Evolutionary conservation across 768 basidiomycete species (phyloP).

Genomic region (Termitomyces eurrhizus): DNA sequence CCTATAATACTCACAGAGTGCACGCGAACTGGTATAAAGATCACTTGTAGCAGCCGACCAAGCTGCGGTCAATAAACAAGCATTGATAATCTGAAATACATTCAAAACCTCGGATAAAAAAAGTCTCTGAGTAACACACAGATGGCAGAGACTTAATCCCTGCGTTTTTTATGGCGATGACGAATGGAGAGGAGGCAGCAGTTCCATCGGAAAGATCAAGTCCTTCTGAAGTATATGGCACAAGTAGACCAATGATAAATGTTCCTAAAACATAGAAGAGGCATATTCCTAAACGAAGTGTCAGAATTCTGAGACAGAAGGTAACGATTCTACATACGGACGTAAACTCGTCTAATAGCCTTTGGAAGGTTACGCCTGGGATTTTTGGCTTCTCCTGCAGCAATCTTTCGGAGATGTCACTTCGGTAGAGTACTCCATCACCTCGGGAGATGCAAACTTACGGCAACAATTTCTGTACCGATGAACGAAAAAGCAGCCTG

Average conservation of each 20-base stretch:
- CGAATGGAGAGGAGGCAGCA: conserved; percentile 81
- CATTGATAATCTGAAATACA: conserved; percentile 63
- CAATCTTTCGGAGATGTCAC: conserved; percentile 45
- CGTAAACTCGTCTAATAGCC: conserved; percentile 70
- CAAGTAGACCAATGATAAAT: conserved; percentile 77
- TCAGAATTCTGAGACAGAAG: not conserved
- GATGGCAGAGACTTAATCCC: conserved; percentile 87
- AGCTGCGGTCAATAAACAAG: conserved; percentile 80
- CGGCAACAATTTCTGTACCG: conserved; percentile 92
- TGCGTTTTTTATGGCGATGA: conserved; percentile 80
- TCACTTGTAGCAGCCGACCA: conserved; percentile 92
- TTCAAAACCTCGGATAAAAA: not conserved
- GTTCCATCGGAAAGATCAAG: conserved; percentile 54
- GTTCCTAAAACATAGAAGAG: conserved; percentile 74
- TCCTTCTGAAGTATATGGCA: conserved; percentile 60
- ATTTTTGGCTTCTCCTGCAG: conserved; percentile 89
- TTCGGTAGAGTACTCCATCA: not conserved
- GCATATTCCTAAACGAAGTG: conserved; percentile 59
- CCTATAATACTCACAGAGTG: conserved; percentile 56
- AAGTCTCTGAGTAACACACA: conserved; percentile 35
- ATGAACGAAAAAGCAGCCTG: conserved; percentile 93
- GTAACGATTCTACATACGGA: conserved; percentile 37
- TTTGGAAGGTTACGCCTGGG: conserved; percentile 62
- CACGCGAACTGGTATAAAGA: conserved; percentile 84
- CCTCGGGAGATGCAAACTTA: conserved; percentile 29